Base-by-base conservation (phyloP, 225 moss, liverwort and hornwort species). In the Bryum argenteum region DNA sequence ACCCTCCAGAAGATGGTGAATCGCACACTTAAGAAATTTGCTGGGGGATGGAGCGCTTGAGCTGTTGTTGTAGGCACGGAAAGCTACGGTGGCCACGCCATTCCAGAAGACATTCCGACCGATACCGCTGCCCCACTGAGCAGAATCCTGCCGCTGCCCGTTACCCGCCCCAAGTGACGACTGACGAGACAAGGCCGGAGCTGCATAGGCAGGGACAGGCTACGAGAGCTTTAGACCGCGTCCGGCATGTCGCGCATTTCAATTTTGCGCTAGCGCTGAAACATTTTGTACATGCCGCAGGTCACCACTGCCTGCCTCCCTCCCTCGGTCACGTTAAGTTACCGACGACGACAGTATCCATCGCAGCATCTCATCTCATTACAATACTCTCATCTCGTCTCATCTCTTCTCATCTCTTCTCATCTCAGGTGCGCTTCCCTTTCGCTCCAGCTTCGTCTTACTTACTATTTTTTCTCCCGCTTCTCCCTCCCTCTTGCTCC, bases 221-320 rank as follows among this genome's bases (percentile, higher is more conserved):
- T 33, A 33, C 3, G 41, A 55, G 61, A 72, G 43, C 63, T 43
- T 56, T 10, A 33, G 73, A 33, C 28, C 45, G 56, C 65, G 56
- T 21, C 56, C 65, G 65, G 45, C 65, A 19, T 47, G 44, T 56
- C 65, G 65, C 65, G 47, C 56, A 57, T 57, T 73, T 73, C 73
- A 57, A 73, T 65, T 73, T 56, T 40, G 45, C 37, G n/a, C 21
- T 6, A 19, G 28, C 37, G 73, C 65, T 53, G 54, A 22, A 11
- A 63, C 33, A 4, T 43, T 73, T 72, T 33, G 42, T 41, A 55
- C 43, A 26, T 54, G 63, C 54, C 54, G 15, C 64, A 14, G 21
- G 37, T 6, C 17, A 17, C 71, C 71, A 2, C 33, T 33, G 33
- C 33, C 33, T 33, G 5, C 33, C 33, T 28, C 28, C 28, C 28